A percentile compares a stretch with the other conserved stretches of the same genome.
Conservation (phyloP, 2,329 filamentous ascomycete species). For the Botrytis sinoallii region DNA sequence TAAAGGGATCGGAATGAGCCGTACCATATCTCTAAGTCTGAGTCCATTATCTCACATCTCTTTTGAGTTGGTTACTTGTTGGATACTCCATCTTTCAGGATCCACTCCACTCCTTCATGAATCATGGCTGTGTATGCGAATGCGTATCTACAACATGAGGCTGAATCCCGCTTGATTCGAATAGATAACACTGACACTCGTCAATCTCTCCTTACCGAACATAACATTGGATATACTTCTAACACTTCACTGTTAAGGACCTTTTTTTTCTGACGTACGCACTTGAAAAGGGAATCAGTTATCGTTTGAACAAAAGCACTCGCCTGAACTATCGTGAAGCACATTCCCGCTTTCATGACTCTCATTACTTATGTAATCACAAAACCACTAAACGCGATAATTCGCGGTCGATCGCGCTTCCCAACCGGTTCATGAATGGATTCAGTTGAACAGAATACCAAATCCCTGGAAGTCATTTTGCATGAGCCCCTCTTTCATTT, state of each 20-base stretch:
- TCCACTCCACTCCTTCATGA: neutral
- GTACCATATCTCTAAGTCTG: neutral
- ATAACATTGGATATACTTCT: neutral
- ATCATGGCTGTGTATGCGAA: neutral
- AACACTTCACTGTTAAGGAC: neutral
- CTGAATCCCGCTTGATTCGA: neutral
- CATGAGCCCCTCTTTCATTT: conserved; percentile 12
- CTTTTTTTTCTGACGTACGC: neutral
- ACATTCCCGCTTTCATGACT: neutral
- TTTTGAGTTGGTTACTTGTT: neutral
- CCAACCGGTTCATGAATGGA: neutral
- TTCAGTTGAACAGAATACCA: neutral
- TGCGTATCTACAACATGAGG: neutral
- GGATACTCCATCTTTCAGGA: neutral
- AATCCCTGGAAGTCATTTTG: neutral
- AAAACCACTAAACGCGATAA: neutral
- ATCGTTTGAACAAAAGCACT: neutral
- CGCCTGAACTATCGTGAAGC: neutral
- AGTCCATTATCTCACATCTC: neutral
- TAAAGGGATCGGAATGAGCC: neutral
- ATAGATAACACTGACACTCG: neutral
- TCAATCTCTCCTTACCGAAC: neutral
- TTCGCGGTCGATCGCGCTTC: conserved; percentile 7
- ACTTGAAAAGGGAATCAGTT: neutral
- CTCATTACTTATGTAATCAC: neutral